Base-by-base conservation (phyloP, 495 filamentous ascomycete genomes). In the Neurospora pannonica region DNA sequence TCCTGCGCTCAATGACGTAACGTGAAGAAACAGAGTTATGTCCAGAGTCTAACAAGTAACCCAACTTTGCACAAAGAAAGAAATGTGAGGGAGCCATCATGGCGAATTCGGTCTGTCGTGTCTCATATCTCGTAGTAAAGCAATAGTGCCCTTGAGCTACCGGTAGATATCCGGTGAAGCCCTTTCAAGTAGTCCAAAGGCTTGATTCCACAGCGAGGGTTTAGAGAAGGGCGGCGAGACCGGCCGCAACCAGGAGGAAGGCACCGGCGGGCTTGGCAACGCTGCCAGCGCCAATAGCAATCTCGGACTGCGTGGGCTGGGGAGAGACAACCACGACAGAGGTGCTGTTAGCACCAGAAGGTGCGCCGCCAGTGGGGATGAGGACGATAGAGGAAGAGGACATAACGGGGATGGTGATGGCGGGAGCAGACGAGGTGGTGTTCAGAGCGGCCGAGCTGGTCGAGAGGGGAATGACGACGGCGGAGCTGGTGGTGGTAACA, bases 81-180 rank as follows among this genome's bases (percentile, higher is more conserved):
- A 42, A 73, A 62, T 75, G 72, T 78, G 75, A 71, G 77, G 24
- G 71, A 60, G 70, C 39, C 69, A 71, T 38, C 71, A 60, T 54
- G 67, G 77, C 73, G 72, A 72, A 31, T 73, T 75, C 70, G 71
- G 70, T 75, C 74, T 75, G 77, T 81, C 80, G 79, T 82, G 71
- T 80, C 79, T 81, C 80, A 76, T 81, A 71, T 81, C 79, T 82
- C 80, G 78, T 82, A 75, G 71, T 62, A 62, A 80, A 77, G 75
- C 77, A 73, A 71, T 39, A 38, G 75, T 72, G 70, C 46, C 73
- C 71, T 70, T 46, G 71, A 67, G 71, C 34, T 40, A 73, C 43
- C 71, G 36, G 42, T 39, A 13, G 71, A 71, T 73, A 71, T 74
- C 39, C 34, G 72, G 43, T 11, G 48, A 69, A 70, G 42, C 42